Evolutionary conservation across 257 asterid genomes (phyloP), one percentile per base, ranked within the genome.

Genomic region (Forsythia viridissima): DNA sequence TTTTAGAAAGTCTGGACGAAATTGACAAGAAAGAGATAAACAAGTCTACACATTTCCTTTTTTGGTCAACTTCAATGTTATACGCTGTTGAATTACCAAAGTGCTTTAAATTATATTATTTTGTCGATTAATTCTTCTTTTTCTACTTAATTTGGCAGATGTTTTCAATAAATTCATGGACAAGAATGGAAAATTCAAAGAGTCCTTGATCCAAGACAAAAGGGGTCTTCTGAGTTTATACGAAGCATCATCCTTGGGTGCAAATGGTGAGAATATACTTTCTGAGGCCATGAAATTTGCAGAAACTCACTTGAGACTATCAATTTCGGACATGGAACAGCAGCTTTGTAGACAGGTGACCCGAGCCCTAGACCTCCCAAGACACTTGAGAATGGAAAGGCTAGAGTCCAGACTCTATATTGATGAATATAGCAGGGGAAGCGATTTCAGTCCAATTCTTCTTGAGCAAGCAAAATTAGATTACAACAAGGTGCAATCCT

Each of bases 201-300:
- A 84, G 1, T 63, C 72, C 37, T 15, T 81, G 38, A 44, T 15
- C 44, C 73, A 78, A 38, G 87, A 84, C 78, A 69, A 36, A 46
- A 13, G 69, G 13, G 90, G 88, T 0, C 46, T 84, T 68, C 8
- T 84, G 73, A 82, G 85, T 75, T 74, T 87, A n/a, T 84, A 87
- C 30, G 88, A 87, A 78, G 90, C 90, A 30, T 84, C 90, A 12
- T 80, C 81, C 38, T 72, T 80, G 34, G 90, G 87, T 21, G 73
- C 77, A 40, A 78, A 71, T n/a, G 88, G 76, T 36, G 90, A 87
- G 57, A 80, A 51, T 34, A 57, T 78, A 59, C 66, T 87, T 51
- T 57, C 41, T 9, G 38, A 84, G 38, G 90, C 90, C 59, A 51
- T 67, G 80, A 77, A 44, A 38, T 82, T 82, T 77, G 16, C 76